phyloP scores from a whole-genome alignment of 768 basidiomycete species.

The Coprinopsis marcescibilis region DNA sequence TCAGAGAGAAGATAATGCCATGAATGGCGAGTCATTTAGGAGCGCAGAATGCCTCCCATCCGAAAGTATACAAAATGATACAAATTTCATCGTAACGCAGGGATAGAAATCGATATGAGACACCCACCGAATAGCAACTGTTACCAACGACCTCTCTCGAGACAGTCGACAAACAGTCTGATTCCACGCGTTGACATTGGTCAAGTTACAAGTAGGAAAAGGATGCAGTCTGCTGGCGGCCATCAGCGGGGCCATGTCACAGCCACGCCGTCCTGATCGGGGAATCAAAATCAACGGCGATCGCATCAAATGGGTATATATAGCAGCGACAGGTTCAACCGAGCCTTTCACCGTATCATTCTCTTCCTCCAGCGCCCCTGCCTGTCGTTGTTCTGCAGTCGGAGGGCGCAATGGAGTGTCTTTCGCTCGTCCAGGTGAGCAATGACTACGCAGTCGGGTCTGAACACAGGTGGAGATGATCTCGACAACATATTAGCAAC shows the following conservation, averaged over 20 bases:
- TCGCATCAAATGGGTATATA: no score
- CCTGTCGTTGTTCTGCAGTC: background rate
- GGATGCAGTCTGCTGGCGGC: no score
- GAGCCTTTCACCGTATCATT: no score
- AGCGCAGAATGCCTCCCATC: conserved; percentile 14
- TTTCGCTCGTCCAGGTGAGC: background rate
- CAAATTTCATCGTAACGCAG: conserved; percentile 9
- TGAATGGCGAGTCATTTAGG: conserved; percentile 15
- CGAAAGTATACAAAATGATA: conserved; percentile 10
- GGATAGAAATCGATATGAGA: background rate
- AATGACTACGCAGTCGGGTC: background rate
- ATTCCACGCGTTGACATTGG: no score
- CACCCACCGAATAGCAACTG: background rate
- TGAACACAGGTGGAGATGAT: background rate
- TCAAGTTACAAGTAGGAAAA: no score
- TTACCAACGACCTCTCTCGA: no score
- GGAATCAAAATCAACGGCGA: no score
- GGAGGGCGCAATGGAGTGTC: background rate
- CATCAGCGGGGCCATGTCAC: no score
- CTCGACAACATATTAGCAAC: background rate
- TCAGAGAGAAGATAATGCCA: conserved; percentile 29
- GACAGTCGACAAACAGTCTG: no score
- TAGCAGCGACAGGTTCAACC: no score
- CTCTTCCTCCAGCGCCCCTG: no score
- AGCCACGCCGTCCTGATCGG: no score